phyloP scores from a whole-genome alignment of 345 rosid species.

The Clausena lansium region DNA sequence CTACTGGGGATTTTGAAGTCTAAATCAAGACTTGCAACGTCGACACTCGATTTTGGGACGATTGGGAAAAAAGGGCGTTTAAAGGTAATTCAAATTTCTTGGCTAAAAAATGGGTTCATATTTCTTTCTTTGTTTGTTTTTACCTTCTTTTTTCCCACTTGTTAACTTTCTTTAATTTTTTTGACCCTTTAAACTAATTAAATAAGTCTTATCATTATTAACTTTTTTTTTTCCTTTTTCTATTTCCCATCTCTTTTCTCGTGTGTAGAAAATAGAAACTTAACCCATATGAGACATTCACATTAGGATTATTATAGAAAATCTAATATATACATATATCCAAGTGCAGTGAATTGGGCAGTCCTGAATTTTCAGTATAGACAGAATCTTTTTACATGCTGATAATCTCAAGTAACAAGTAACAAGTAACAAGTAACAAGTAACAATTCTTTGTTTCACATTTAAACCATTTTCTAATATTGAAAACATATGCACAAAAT shows the following conservation, averaged over 20 bases:
- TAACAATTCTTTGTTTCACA: neutral
- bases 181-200: conserved; percentile 1
- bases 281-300: neutral
- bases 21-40: neutral
- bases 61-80: neutral
- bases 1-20: neutral
- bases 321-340: neutral
- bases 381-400: neutral
- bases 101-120: conserved; percentile 6
- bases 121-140: conserved; percentile 2
- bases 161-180: neutral
- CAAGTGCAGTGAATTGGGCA: no score
- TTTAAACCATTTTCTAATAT: no score
- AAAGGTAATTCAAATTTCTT: neutral
- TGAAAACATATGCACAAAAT: no score
- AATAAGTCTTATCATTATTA: neutral
- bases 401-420: no score
- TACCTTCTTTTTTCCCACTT: neutral
- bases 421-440: no score
- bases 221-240: neutral
- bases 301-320: neutral
- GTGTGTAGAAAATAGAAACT: neutral
- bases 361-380: neutral
- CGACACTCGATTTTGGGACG: neutral
- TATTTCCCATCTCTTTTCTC: neutral